These are phyloP conservation scores for Brasenia schreberi DNA, from an alignment of 164 flowering plant species.

Conservation along the genomic window DNA sequence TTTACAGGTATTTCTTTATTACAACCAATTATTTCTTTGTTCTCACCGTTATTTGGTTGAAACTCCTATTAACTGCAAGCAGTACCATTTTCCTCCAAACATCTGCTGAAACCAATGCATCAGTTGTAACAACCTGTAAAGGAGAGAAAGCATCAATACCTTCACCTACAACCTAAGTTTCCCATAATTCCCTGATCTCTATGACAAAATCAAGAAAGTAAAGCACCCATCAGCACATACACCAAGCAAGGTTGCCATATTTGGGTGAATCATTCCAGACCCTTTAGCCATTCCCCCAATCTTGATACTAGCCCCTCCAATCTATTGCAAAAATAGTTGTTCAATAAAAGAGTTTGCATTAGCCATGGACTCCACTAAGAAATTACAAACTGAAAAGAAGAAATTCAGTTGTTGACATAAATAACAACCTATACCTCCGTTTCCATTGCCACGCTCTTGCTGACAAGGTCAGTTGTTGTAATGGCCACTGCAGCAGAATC, in stretches of 20 bases:
- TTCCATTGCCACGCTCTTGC: constrained; percentile 91
- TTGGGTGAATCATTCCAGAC: constrained; percentile 99
- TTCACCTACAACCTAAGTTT: background rate
- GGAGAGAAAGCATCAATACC: background rate
- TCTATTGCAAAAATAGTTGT: constrained; percentile 21
- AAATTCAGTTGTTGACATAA: background rate
- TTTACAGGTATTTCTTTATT: no score
- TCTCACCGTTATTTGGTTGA: constrained; percentile 92
- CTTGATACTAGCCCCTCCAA: constrained; percentile 61
- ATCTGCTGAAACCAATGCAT: constrained; percentile 68
- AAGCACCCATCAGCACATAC: constrained; percentile 29
- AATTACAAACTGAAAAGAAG: background rate
- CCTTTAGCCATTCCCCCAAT: constrained; percentile 99
- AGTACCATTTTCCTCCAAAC: constrained; percentile 89
- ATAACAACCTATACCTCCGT: constrained; percentile 32
- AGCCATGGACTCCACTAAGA: background rate
- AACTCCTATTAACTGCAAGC: constrained; percentile 83
- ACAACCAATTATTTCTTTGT: no score
- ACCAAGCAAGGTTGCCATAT: constrained; percentile 99
- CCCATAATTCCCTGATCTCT: background rate
- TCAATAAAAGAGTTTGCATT: background rate
- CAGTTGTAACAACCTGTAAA: constrained; percentile 81
- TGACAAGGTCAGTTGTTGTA: constrained; percentile 94
- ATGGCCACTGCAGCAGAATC: constrained; percentile 94
- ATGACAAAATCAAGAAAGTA: background rate